These are phyloP conservation scores for Thalassiosira pacifica DNA, from an alignment of 352 stramenopile species.

Conservation along the genomic window DNA sequence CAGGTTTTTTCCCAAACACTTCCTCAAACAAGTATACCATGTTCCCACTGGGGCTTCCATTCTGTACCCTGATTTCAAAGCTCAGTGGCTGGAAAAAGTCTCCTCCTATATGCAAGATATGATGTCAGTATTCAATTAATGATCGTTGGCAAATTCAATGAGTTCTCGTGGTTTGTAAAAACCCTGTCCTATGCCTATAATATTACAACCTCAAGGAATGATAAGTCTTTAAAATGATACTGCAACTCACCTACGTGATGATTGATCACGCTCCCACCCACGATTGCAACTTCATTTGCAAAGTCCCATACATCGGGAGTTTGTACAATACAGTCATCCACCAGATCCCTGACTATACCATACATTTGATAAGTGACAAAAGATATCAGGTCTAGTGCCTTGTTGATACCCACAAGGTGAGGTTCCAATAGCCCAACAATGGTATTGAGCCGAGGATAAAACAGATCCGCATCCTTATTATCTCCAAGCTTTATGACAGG, in stretches of 20 bases:
- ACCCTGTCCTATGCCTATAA: too few species aligned
- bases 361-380: slow-evolving; percentile 61
- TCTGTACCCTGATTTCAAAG: slow-evolving; percentile 38
- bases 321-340: slow-evolving; percentile 27
- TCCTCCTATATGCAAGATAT: slow-evolving; percentile 20
- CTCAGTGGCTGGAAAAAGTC: slow-evolving; percentile 68
- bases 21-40: slow-evolving; percentile 43
- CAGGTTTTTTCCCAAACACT: slow-evolving; percentile 33
- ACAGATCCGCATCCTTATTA: slow-evolving; percentile 15
- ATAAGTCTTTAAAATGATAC: too few species aligned
- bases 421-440: slow-evolving; percentile 38
- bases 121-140: too few species aligned
- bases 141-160: too few species aligned
- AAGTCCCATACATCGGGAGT: slow-evolving; percentile 28
- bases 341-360: slow-evolving; percentile 41
- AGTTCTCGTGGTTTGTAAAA: too few species aligned
- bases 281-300: slow-evolving; percentile 39
- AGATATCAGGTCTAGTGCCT: slow-evolving; percentile 36
- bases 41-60: slow-evolving; percentile 12
- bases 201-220: too few species aligned
- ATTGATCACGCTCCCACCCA: slow-evolving; percentile 68
- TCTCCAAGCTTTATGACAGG: background rate
- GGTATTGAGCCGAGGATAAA: slow-evolving; percentile 39
- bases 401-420: slow-evolving; percentile 26
- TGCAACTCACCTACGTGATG: too few species aligned